Evolutionary conservation across 495 filamentous ascomycete genomes (phyloP), one percentile per base, ranked within the genome.

Genomic region (Articulospora tetracladia): DNA sequence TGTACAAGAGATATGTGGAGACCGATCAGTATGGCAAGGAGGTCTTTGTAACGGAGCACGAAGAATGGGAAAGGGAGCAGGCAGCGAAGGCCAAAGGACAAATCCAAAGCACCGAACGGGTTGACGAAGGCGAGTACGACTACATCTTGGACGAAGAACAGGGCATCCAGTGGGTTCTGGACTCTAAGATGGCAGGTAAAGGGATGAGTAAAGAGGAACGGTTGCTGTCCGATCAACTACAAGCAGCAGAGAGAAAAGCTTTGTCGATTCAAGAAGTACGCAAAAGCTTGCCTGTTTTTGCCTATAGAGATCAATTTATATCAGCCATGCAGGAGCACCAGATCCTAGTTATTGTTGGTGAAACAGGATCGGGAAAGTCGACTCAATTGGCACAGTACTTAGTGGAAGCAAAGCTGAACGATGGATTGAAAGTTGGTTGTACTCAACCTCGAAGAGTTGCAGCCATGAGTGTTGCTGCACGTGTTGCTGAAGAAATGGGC

Each of bases 1-100:
- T 97, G 30, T 94, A 95, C 74, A 89, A 89, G 67, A 88, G 93
- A 22, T 92, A 97, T 67, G 89, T 97, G 15, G 93, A 97, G 58
- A 83, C 84, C 49, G 92, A 96, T 53, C 90, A 96, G 64, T 83
- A 86, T 49, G 93, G 93, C 25, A 86, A 93, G 66, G 94, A 98
- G 71, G 85, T 87, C 63, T 96, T 90, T 66, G 79, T 97, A 52
- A 97, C 94, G 0, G 94, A 98, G 70, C 91, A 96, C 63, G 91
- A 98, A 58, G 91, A 97, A 70, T 98, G 92, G 93, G 94, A 98
- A 72, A 72, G 85, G 48, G 92, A 97, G 71, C 94, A 98, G 71
- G 86, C 88, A 6, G 82, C 88, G 63, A 95, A 95, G 72, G 94
- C 91, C 1, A 92, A 92, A 66, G 86, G 92, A 4, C 93, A 97